Evolutionary conservation across 1,284 basidiomycete genomes (phyloP).

Genomic region (Baeospora myosura): DNA sequence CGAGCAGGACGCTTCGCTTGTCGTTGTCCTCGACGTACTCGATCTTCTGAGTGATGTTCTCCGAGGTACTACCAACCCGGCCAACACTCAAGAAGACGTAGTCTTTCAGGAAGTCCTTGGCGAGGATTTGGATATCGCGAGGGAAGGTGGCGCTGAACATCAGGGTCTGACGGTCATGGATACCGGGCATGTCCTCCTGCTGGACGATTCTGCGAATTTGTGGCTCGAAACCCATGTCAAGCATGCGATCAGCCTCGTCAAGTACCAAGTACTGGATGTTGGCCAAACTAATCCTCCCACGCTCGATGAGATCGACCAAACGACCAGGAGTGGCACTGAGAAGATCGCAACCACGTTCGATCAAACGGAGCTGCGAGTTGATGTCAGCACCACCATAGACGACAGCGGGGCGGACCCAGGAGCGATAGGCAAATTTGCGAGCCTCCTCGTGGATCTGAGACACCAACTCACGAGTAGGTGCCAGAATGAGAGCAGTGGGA

Average conservation of each 20-base stretch:
- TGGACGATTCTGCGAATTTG: slow-evolving; percentile 98
- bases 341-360: slow-evolving; percentile 96
- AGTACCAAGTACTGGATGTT: slow-evolving; percentile 98
- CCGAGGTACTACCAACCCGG: slow-evolving; percentile 95
- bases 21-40: slow-evolving; percentile 98
- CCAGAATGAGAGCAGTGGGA: slow-evolving; percentile 93
- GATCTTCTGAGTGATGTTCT: slow-evolving; percentile 99
- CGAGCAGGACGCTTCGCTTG: slow-evolving; percentile 94
- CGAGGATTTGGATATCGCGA: slow-evolving; percentile 96
- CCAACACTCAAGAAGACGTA: slow-evolving; percentile 99
- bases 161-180: slow-evolving; percentile 90
- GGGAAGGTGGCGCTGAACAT: slow-evolving; percentile 99
- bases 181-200: slow-evolving; percentile 96
- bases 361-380: slow-evolving; percentile 86
- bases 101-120: slow-evolving; percentile 91
- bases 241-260: slow-evolving; percentile 99
- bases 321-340: slow-evolving; percentile 98
- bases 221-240: slow-evolving; percentile 99
- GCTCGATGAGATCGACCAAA: slow-evolving; percentile 97
- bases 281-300: slow-evolving; percentile 91
- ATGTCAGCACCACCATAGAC: slow-evolving; percentile 99
- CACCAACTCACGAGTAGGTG: slow-evolving; percentile 96
- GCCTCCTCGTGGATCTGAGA: slow-evolving; percentile 99
- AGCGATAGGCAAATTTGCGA: slow-evolving; percentile 98
- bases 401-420: slow-evolving; percentile 98